These are phyloP conservation scores for Elsinoe ampelina DNA, from an alignment of 2,329 filamentous ascomycete genomes.

Conservation along the genomic window DNA sequence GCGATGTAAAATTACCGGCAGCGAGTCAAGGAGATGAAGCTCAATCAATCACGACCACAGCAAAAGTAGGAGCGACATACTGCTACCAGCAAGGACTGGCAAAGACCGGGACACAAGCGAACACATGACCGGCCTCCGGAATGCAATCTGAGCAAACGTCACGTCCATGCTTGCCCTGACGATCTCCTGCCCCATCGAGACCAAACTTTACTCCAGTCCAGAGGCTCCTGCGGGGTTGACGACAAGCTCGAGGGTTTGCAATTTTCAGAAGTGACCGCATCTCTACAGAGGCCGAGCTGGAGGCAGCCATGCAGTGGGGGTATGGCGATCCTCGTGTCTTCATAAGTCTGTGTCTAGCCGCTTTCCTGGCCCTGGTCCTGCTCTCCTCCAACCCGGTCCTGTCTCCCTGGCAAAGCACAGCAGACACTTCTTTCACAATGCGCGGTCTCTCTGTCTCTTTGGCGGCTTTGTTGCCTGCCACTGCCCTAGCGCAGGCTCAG, in stretches of 20 bases:
- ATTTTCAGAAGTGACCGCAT: neutral
- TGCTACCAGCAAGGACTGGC: too few species aligned
- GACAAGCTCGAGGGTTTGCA: neutral
- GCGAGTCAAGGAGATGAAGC: constrained; percentile 9
- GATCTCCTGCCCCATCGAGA: constrained; percentile 11
- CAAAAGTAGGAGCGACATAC: neutral
- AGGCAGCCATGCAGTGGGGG: constrained; percentile 10
- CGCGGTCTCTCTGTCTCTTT: constrained; percentile 10
- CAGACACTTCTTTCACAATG: neutral
- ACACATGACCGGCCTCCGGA: constrained; percentile 8
- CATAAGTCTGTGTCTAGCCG: constrained; percentile 9
- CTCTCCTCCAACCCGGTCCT: neutral
- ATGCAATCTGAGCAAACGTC: neutral
- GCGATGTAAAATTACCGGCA: neutral
- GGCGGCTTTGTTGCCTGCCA: constrained; percentile 19
- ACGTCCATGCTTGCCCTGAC: constrained; percentile 9
- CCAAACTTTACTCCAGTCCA: neutral
- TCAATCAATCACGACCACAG: neutral
- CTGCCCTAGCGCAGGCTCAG: constrained; percentile 13
- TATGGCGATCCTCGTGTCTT: constrained; percentile 8
- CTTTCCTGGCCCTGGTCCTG: neutral
- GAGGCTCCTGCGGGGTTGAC: constrained; percentile 8
- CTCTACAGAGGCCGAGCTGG: too few species aligned
- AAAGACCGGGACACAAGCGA: neutral
- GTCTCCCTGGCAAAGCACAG: neutral